phyloP scores from a whole-genome alignment of 805 yeast species.

The Helenozyma baotianmanensis region DNA sequence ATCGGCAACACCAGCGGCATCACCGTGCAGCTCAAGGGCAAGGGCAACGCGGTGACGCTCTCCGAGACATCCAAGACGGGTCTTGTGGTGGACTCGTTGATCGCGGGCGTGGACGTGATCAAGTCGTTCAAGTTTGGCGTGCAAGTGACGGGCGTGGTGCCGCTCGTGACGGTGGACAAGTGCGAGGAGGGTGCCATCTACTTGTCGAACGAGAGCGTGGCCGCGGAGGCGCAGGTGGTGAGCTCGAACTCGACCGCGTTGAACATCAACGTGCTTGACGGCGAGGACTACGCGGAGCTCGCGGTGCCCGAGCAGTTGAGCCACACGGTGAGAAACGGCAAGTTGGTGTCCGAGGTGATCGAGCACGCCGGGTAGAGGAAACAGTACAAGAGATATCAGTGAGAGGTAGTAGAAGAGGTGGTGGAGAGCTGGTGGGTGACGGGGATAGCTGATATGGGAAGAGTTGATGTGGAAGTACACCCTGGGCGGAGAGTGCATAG shows the following conservation, averaged over 20 bases:
- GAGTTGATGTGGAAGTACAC: too few species aligned
- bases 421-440: too few species aligned
- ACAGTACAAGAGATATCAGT: not conserved
- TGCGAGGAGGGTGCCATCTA: constrained; percentile 82
- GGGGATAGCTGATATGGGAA: too few species aligned
- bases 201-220: constrained; percentile 65
- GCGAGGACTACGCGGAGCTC: constrained; percentile 72
- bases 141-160: constrained; percentile 78
- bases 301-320: constrained; percentile 91
- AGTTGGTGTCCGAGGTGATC: constrained; percentile 65
- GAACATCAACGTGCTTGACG: constrained; percentile 78
- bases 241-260: constrained; percentile 82
- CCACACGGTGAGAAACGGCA: constrained; percentile 62
- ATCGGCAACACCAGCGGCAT: constrained; percentile 74
- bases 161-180: constrained; percentile 83
- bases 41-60: constrained; percentile 82
- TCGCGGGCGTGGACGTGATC: constrained; percentile 84
- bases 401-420: too few species aligned
- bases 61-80: constrained; percentile 70
- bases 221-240: constrained; percentile 60
- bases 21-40: constrained; percentile 82
- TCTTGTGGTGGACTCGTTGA: constrained; percentile 75
- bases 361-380: constrained; percentile 65
- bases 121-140: constrained; percentile 77
- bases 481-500: too few species aligned